Base-by-base conservation (phyloP, 768 basidiomycete genomes). In the Mycena chlorophos region DNA sequence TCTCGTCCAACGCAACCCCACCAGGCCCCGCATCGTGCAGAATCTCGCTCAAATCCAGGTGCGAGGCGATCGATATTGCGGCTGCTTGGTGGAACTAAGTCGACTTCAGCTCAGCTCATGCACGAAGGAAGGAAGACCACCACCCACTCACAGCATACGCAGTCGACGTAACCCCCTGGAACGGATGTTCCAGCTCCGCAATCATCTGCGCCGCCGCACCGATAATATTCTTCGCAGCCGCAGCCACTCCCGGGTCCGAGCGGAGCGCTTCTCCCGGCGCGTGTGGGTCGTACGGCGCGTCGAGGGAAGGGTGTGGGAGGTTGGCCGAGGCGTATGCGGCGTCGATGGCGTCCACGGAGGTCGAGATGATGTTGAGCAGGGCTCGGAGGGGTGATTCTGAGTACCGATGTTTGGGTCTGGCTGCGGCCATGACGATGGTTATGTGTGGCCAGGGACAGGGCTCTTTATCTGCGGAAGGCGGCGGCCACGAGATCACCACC, bases 21-120 rank as follows among this genome's bases (percentile, higher is more conserved):
- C 66, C 40, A 2, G 63, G 61, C 16, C 73, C 73, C 17, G 67
- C 70, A 25, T 69, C 68, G 0, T 68, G 61, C 17, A 75, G 58
- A 19, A 73, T 66, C 43, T 73, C 72, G 3, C 60, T 63, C 10
- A 71, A 64, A 47, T 71, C 67, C 1, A 57, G 43, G 5, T 64
- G 62, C 19, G 62, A 55, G 3, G 49, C 63, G 14, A 58, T 56
- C 37, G 51, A 53, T 10, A 66, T 52, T 13, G 59, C 57, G 12
- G 63, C 58, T 5, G 63, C 56, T 10, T 61, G 27, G 45, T 63
- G 61, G 43, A 59, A 64, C 63, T 66, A 20, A 10, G 12, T 4
- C 17, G n/a, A n/a, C 38, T 25, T 31, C 25, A 34, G 49, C 19
- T n/a, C n/a, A n/a, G n/a, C n/a, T n/a, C n/a, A n/a, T n/a, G n/a